phyloP scores from a whole-genome alignment of 2,329 filamentous ascomycete species.

The Berkeleyomyces basicola region DNA sequence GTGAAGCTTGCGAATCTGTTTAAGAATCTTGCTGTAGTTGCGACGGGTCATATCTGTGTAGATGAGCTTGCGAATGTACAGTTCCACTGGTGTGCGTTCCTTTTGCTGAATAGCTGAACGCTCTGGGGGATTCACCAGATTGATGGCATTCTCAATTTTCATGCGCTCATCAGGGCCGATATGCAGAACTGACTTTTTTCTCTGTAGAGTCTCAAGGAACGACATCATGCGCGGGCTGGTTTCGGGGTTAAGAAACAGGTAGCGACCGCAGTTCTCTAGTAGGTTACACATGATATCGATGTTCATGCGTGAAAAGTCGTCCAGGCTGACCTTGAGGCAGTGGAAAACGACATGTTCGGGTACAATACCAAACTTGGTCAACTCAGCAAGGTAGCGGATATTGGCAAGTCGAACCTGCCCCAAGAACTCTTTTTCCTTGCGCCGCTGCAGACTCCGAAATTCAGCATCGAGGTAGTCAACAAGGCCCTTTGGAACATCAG shows the following conservation, averaged over 20 bases:
- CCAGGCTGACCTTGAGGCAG: slow-evolving; percentile 89
- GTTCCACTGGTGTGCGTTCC: slow-evolving; percentile 80
- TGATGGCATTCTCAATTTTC: slow-evolving; percentile 95
- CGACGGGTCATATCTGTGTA: slow-evolving; percentile 90
- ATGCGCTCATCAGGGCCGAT: slow-evolving; percentile 92
- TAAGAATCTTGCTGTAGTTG: slow-evolving; percentile 83
- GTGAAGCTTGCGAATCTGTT: slow-evolving; percentile 86
- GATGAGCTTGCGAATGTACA: slow-evolving; percentile 82
- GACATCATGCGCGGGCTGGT: slow-evolving; percentile 85
- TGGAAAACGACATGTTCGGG: slow-evolving; percentile 98
- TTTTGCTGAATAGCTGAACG: slow-evolving; percentile 91
- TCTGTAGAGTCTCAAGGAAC: slow-evolving; percentile 84
- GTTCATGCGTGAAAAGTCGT: slow-evolving; percentile 97
- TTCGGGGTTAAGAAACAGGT: slow-evolving; percentile 79
- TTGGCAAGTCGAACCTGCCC: slow-evolving; percentile 88
- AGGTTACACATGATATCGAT: slow-evolving; percentile 97
- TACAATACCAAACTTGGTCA: slow-evolving; percentile 96
- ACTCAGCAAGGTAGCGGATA: slow-evolving; percentile 89
- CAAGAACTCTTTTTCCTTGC: slow-evolving; percentile 94
- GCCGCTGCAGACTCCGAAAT: slow-evolving; percentile 87
- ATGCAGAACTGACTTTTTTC: slow-evolving; percentile 91
- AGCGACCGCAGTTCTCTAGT: slow-evolving; percentile 89
- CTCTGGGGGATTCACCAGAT: slow-evolving; percentile 92
- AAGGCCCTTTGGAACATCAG: slow-evolving; percentile 80
- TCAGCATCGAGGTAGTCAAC: slow-evolving; percentile 90